Conservation (phyloP, 176 grass and related monocot genomes). For the Olyra latifolia region DNA sequence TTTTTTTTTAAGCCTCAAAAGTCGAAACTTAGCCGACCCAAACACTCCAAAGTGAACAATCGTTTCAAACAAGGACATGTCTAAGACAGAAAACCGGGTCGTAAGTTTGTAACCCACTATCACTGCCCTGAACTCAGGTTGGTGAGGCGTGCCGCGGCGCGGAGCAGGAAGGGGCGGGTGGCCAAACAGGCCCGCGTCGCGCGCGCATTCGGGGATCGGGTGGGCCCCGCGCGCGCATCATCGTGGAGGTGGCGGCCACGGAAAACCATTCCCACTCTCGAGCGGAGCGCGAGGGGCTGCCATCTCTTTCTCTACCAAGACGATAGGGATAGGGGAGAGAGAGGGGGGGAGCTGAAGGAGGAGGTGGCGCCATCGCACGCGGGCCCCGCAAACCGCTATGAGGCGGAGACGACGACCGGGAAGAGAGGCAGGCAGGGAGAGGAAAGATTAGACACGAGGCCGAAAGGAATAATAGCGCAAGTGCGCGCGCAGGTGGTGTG, state of each 20-base stretch:
- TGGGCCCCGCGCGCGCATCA: neutral
- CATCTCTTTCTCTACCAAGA: neutral
- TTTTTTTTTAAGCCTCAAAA: too few relatives aligned
- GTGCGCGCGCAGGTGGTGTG: neutral
- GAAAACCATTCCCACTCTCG: neutral
- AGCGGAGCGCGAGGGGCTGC: neutral
- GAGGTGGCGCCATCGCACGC: constrained; percentile 7
- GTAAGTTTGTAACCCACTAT: too few relatives aligned
- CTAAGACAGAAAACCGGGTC: too few relatives aligned
- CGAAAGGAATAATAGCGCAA: neutral
- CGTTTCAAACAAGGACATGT: too few relatives aligned
- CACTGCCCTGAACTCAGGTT: too few relatives aligned
- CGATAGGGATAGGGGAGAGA: neutral
- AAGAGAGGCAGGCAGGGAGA: neutral
- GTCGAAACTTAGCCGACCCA: too few relatives aligned
- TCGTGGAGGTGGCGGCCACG: constrained; percentile 9
- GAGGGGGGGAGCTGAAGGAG: neutral
- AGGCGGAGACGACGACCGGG: constrained; percentile 32
- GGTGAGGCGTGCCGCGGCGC: neutral
- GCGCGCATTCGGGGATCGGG: neutral
- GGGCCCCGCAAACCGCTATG: constrained; percentile 37
- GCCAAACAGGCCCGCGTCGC: constrained; percentile 22
- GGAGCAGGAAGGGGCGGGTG: constrained; percentile 12
- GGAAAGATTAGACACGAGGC: constrained; percentile 25
- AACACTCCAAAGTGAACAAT: too few relatives aligned